Evolutionary conservation across 345 rosid genomes (phyloP), one percentile per base, ranked within the genome.

Genomic region (Eucalyptus regnans): DNA sequence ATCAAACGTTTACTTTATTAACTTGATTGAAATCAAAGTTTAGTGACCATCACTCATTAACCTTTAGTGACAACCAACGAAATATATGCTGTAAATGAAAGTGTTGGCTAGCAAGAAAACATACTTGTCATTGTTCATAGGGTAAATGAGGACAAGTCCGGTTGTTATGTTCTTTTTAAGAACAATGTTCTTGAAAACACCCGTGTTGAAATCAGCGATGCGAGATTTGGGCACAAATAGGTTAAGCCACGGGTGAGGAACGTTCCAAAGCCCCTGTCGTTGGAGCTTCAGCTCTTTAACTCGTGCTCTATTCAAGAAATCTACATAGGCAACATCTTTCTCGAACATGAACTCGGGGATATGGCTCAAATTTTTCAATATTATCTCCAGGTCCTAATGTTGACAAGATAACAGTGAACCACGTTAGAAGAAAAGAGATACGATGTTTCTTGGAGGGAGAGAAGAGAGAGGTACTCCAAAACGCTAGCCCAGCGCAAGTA

Each of bases 231-330:
- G 94, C 16, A 93, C 46, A 31, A 93, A 93, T 4, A 93, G 86
- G 62, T 93, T 92, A 12, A 92, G 90, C 94, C 94, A 93, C 37
- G 94, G 95, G 87, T 93, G 94, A 52, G 93, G 92, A 89, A 91
- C 93, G 12, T 93, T 91, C 93, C 92, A 92, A 7, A 91, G 86
- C 48, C 93, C 92, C 64, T 51, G 89, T 27, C 92, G 66, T 37
- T 86, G 92, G 87, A 92, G 93, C 87, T 87, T 41, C 18, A 64
- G 50, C 88, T 91, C 94, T 79, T 86, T 79, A 46, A 62, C 87
- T 81, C 92, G 86, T 15, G 91, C 93, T 86, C 95, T 91, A 58
- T 90, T 88, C 60, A 93, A 85, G 71, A 93, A 93, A 5, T 93
- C 92, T 31, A 90, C 89, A 51, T 68, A 93, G 4, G 91, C n/a